These are phyloP conservation scores for Alternaria conjuncta DNA, from an alignment of 2,329 filamentous ascomycete genomes.

Conservation along the genomic window DNA sequence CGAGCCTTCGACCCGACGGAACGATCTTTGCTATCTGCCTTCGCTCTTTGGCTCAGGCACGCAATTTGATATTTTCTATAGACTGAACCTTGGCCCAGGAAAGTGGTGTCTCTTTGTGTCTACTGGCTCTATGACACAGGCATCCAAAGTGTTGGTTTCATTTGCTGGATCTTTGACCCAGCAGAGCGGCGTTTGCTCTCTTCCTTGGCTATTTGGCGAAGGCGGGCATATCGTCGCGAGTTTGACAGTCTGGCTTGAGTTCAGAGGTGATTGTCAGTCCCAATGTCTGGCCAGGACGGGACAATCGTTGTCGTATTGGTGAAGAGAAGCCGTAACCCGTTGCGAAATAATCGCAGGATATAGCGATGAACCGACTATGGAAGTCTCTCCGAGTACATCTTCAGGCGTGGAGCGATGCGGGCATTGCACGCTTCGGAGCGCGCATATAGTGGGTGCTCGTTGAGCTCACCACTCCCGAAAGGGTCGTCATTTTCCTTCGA, in stretches of 20 bases:
- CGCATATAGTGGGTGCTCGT: background rate
- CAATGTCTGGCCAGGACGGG: background rate
- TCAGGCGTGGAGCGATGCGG: background rate
- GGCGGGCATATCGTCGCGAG: no score
- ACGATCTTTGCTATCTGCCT: background rate
- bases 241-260: background rate
- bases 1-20: no score
- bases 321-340: background rate
- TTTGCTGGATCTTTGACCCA: background rate
- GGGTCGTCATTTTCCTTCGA: background rate
- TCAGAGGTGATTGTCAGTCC: background rate
- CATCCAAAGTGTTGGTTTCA: no score
- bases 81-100: no score
- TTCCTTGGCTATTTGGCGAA: background rate
- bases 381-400: background rate
- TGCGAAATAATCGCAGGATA: background rate
- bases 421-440: background rate
- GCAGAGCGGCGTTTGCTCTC: background rate
- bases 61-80: no score
- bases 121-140: background rate
- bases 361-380: background rate
- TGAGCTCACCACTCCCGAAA: background rate
- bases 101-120: background rate
- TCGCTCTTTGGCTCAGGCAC: background rate
- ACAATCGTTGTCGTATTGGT: background rate